These are phyloP conservation scores for Phialocephala sp. DNA, from an alignment of 2,329 filamentous ascomycete species.

Conservation along the genomic window DNA sequence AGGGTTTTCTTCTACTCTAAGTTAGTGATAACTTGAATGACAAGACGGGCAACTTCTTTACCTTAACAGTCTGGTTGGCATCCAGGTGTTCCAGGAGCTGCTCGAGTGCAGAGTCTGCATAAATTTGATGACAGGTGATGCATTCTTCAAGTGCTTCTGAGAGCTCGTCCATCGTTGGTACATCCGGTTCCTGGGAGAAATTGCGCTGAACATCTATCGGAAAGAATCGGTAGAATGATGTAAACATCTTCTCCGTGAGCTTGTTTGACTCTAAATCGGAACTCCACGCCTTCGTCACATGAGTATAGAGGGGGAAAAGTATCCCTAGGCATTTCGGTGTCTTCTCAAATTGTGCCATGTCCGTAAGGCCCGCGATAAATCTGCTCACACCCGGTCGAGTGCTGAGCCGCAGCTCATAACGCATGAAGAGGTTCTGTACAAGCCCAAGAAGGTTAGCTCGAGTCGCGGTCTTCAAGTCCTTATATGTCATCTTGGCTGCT, in stretches of 20 bases:
- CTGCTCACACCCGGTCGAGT: constrained; percentile 26
- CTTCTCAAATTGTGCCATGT: constrained; percentile 39
- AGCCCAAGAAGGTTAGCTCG: constrained; percentile 34
- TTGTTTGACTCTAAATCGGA: constrained; percentile 13
- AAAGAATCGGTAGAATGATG: constrained; percentile 40
- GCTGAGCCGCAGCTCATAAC: constrained; percentile 25
- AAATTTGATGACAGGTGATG: constrained; percentile 37
- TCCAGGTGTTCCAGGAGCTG: constrained; percentile 37
- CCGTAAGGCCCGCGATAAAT: constrained; percentile 35
- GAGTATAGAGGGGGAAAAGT: constrained; percentile 36
- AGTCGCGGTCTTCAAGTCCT: constrained; percentile 30
- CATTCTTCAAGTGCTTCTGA: constrained; percentile 35
- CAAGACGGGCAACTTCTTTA: constrained; percentile 21
- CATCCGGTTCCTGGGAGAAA: constrained; percentile 20
- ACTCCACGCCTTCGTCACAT: constrained; percentile 33
- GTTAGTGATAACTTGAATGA: constrained; percentile 26
- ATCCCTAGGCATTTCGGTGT: constrained; percentile 36
- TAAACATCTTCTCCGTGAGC: constrained; percentile 32
- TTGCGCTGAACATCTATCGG: constrained; percentile 37
- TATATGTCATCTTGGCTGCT: constrained; percentile 22
- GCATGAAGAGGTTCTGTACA: constrained; percentile 29
- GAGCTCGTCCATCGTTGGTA: constrained; percentile 33
- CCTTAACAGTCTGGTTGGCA: constrained; percentile 40
- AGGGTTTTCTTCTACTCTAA: constrained; percentile 37
- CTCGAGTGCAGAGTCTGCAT: constrained; percentile 35